Evolutionary conservation across 306 rosid species (phyloP).

Genomic region (Calophaca sinica): DNA sequence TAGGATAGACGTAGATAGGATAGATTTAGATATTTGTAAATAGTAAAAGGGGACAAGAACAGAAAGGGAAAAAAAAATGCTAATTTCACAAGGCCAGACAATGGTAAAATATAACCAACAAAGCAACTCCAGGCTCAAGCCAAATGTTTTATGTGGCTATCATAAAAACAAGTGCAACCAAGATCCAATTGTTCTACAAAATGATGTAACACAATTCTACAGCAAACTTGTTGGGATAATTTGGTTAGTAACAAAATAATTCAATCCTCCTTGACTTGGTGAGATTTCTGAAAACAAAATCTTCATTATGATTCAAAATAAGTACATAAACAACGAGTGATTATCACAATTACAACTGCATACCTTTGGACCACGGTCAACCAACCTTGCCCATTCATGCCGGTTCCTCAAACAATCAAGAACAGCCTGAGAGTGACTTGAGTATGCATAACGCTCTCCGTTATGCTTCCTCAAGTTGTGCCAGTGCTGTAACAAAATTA

Average conservation of each 20-base stretch:
- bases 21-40: not conserved
- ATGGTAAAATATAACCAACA: slow-evolving; percentile 34
- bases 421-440: slow-evolving; percentile 98
- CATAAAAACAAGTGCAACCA: slow-evolving; percentile 25
- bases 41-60: slow-evolving; percentile 5
- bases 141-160: slow-evolving; percentile 26
- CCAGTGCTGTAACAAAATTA: slow-evolving; percentile 82
- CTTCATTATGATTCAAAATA: slow-evolving; percentile 13
- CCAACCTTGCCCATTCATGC: slow-evolving; percentile 96
- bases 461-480: slow-evolving; percentile 95
- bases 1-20: not conserved
- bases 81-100: slow-evolving; percentile 1
- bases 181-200: slow-evolving; percentile 19
- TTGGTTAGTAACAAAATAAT: slow-evolving; percentile 23
- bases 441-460: slow-evolving; percentile 96
- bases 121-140: slow-evolving; percentile 12
- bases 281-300: slow-evolving; percentile 22
- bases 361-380: slow-evolving; percentile 99
- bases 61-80: not conserved
- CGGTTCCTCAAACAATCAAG: slow-evolving; percentile 95
- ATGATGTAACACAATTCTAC: not conserved
- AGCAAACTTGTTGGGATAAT: slow-evolving; percentile 22
- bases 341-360: slow-evolving; percentile 23
- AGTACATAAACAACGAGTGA: not conserved
- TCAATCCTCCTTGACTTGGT: slow-evolving; percentile 21